These are phyloP conservation scores for Backusella australiensis DNA, from an alignment of 192 early-diverging fungal genomes.

Conservation along the genomic window DNA sequence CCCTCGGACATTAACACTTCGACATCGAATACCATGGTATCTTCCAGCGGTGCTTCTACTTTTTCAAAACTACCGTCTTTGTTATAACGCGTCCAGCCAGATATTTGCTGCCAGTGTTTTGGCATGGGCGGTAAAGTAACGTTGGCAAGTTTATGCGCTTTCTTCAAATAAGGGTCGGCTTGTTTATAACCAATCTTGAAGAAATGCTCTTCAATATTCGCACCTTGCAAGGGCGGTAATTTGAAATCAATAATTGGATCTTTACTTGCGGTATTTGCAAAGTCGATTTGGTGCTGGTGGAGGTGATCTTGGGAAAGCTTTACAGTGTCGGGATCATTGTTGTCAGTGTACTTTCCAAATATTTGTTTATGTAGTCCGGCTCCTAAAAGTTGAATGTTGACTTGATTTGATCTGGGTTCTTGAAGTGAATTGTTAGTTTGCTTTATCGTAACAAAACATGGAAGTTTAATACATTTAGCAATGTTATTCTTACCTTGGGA, in stretches of 20 bases:
- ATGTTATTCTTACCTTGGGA: not conserved
- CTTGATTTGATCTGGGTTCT: not conserved
- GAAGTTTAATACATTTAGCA: not conserved
- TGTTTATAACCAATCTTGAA: constrained; percentile 64
- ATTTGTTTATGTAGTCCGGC: not conserved
- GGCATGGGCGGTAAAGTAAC: constrained; percentile 43
- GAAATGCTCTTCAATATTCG: constrained; percentile 76
- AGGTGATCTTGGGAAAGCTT: not conserved
- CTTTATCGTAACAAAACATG: not conserved
- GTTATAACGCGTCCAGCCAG: constrained; percentile 87
- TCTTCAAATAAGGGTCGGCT: constrained; percentile 52
- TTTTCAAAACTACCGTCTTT: constrained; percentile 19
- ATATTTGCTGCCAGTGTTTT: constrained; percentile 48
- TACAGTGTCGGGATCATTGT: not conserved
- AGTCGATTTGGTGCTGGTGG: not conserved
- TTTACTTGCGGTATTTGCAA: not conserved
- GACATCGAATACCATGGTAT: constrained; percentile 81
- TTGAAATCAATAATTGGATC: constrained; percentile 20
- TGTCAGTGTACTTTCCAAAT: not conserved
- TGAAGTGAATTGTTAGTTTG: not conserved
- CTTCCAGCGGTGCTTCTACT: constrained; percentile 58
- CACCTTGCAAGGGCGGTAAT: constrained; percentile 40
- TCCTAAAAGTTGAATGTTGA: constrained; percentile 1
- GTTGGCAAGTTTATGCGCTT: constrained; percentile 49
- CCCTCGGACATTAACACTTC: constrained; percentile 72